phyloP scores from a whole-genome alignment of 176 grass and related monocot genomes.

The Cenchrus purpureus region DNA sequence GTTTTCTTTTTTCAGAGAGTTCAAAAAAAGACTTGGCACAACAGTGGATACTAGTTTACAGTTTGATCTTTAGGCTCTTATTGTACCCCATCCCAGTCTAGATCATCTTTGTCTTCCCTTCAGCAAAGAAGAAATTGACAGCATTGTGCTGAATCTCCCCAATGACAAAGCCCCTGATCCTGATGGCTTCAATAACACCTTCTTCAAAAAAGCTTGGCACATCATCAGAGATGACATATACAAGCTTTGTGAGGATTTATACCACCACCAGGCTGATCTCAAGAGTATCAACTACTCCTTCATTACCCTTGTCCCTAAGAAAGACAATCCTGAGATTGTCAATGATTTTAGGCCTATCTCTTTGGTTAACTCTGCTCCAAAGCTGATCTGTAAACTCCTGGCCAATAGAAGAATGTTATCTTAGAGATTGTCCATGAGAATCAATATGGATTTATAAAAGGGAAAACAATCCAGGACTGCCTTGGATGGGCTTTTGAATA shows the following conservation, averaged over 20 bases:
- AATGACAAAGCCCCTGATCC: background rate
- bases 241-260: background rate
- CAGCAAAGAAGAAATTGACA: no score
- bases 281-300: background rate
- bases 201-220: background rate
- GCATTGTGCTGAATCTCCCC: background rate
- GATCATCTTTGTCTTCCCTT: no score
- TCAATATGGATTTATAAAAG: no score
- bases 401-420: background rate
- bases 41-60: no score
- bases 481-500: no score
- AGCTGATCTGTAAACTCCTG: background rate
- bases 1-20: no score
- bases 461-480: no score
- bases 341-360: background rate
- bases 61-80: no score
- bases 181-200: background rate
- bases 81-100: no score
- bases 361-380: background rate
- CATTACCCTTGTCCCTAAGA: background rate
- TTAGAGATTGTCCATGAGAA: no score
- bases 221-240: background rate
- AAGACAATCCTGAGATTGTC: no score
- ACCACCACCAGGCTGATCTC: background rate
- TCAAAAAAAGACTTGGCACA: no score